These are phyloP conservation scores for Colletotrichum somersetense DNA, from an alignment of 2,329 filamentous ascomycete species.

Conservation along the genomic window DNA sequence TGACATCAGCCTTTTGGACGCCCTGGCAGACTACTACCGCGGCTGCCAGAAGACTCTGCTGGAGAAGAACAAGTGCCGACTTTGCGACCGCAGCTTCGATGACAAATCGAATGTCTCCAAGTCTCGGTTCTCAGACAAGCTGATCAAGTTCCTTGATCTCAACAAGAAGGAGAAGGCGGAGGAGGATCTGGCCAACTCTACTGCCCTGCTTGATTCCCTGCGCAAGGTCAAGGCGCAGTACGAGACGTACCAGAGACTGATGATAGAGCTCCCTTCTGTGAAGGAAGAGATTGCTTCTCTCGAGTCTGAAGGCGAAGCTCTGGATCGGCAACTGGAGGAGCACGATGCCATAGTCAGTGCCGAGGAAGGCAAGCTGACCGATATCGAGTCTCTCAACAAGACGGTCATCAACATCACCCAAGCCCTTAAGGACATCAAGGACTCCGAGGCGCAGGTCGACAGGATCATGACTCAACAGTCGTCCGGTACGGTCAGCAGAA, in stretches of 20 bases:
- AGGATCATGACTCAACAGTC: conserved; percentile 82
- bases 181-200: conserved; percentile 66
- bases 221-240: conserved; percentile 75
- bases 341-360: conserved; percentile 76
- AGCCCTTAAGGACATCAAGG: conserved; percentile 77
- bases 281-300: conserved; percentile 72
- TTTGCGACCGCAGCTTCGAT: conserved; percentile 80
- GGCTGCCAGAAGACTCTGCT: conserved; percentile 76
- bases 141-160: conserved; percentile 73
- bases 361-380: conserved; percentile 74
- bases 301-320: conserved; percentile 70
- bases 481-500: conserved; percentile 73
- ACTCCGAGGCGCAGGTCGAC: conserved; percentile 79
- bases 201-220: conserved; percentile 68
- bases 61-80: conserved; percentile 78
- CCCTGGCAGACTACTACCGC: conserved; percentile 78
- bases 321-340: conserved; percentile 74
- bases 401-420: conserved; percentile 82
- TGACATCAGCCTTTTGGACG: conserved; percentile 77
- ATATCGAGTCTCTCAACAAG: conserved; percentile 81
- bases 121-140: conserved; percentile 74
- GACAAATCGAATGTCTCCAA: conserved; percentile 68
- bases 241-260: conserved; percentile 80
- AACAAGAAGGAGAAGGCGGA: conserved; percentile 73
- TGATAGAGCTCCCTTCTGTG: conserved; percentile 77